A percentile compares a stretch with the other conserved stretches of the same genome.
Conservation (phyloP, 1,139 yeast species). For the Saccharomyces hybrid region DNA sequence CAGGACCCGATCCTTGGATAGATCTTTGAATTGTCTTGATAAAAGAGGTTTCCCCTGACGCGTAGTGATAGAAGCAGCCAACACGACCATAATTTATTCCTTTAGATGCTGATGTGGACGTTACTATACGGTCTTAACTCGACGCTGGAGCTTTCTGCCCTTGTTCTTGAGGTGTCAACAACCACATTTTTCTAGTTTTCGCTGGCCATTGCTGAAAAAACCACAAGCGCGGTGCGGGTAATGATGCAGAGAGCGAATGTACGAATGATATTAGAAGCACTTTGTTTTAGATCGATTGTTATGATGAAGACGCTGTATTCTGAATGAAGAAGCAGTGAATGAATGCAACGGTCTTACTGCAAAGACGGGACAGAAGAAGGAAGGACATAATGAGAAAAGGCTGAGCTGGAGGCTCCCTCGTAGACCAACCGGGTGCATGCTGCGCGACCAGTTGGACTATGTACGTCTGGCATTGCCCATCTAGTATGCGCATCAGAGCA, state of each 20-base stretch:
- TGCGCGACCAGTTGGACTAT: too few species aligned
- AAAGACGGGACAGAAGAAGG: too few species aligned
- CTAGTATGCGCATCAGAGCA: too few species aligned
- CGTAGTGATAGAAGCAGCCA: constrained; percentile 94
- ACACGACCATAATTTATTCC: constrained; percentile 46
- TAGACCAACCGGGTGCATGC: too few species aligned
- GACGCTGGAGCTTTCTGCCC: not conserved
- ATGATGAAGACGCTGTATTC: too few species aligned
- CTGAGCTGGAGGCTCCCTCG: too few species aligned
- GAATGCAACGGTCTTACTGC: too few species aligned
- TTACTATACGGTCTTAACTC: not conserved
- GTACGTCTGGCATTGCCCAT: too few species aligned
- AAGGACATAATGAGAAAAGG: too few species aligned
- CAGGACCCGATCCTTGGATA: constrained; percentile 79
- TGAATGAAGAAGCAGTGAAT: too few species aligned
- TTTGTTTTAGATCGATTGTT: too few species aligned
- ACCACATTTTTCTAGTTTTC: not conserved
- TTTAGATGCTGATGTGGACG: not conserved
- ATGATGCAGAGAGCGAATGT: not conserved
- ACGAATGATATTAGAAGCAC: too few species aligned
- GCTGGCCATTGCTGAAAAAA: not conserved
- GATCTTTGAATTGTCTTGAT: constrained; percentile 86
- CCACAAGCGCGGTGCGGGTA: not conserved
- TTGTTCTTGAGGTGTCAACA: not conserved
- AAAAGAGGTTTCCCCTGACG: constrained; percentile 91